Base-by-base conservation (phyloP, 2,329 filamentous ascomycete genomes). In the Blastomyces percursus region DNA sequence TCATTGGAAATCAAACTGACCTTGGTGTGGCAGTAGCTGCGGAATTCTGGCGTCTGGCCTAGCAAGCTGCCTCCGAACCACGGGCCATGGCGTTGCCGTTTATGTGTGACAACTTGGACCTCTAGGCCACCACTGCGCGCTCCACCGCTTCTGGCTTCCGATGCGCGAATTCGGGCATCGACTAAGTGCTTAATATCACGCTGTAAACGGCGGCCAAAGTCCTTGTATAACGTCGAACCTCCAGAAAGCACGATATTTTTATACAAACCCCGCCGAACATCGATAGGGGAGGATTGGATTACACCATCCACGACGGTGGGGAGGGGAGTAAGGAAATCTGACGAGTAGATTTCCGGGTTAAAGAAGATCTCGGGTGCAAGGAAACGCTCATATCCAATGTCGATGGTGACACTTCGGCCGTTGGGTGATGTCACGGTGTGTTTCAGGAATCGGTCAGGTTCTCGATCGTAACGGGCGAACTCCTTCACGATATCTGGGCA, bases 181-280 rank as follows among this genome's bases (percentile, higher is more conserved):
- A 97, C 94, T 64, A 99, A 79, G 73, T 96, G 91, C 78, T 94
- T 90, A 73, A 99, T 99, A 73, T 99, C 95, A 73, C 94, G 87
- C 79, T 99, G 95, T 80, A 99, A 82, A 74, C 94, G 86, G 68
- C 94, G 86, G 32, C 94, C 94, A 77, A 99, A 99, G 78, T 99
- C 92, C 79, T 97, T 96, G 84, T 97, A 99, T 65, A 99, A 81
- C 27, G 94, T 99, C 69, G 92, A 96, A 70, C 94, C 94, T 74
- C 94, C 94, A 3, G 93, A 97, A 46, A 99, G 82, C 44, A 99
- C 94, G 78, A 99, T 99, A 79, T 99, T 99, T 86, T 99, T 99
- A 85, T 99, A 99, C 46, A 99, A 83, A 51, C 94, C 94, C 78
- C 94, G 86, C 72, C 94, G 89, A 55, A 99, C 95, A 73, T 99